Percentiles rank a stretch among this genome's conserved stretches.
These are phyloP conservation scores for Cordia subcordata DNA, from an alignment of 257 asterid genomes.

Conservation along the genomic window DNA sequence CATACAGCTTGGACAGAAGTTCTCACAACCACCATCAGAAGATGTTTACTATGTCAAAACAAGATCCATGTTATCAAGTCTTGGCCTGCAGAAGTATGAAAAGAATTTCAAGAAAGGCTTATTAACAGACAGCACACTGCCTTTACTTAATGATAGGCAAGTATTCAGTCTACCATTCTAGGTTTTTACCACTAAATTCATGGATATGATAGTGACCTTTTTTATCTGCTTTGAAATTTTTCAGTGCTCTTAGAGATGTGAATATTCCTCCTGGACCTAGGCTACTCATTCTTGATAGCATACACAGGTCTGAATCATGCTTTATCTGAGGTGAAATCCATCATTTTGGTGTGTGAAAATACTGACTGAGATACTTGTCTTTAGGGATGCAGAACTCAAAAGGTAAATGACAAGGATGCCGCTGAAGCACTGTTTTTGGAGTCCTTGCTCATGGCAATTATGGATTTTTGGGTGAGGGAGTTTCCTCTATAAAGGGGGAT, in stretches of 20 bases:
- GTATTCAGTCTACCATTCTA: conserved; percentile 2
- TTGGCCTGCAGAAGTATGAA: conserved; percentile 83
- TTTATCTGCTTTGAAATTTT: background rate
- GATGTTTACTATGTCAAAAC: conserved; percentile 60
- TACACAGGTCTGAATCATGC: conserved; percentile 48
- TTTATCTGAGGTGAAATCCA: background rate
- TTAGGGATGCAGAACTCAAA: conserved; percentile 68
- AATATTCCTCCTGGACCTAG: conserved; percentile 92
- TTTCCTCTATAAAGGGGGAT: no score
- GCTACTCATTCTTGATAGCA: conserved; percentile 75
- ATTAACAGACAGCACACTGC: conserved; percentile 70
- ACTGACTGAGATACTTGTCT: background rate
- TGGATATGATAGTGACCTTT: background rate
- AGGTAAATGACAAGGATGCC: conserved; percentile 2
- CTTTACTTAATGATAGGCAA: conserved; percentile 71
- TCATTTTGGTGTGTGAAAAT: background rate
- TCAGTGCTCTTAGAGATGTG: conserved; percentile 91
- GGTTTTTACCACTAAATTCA: no score
- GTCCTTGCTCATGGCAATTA: no score
- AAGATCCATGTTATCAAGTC: conserved; percentile 50
- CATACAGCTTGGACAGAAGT: conserved; percentile 70
- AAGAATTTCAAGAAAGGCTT: conserved; percentile 86
- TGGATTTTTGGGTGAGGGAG: no score
- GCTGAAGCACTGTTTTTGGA: no score
- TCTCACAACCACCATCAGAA: conserved; percentile 71